Base-by-base conservation (phyloP, 768 basidiomycete species). In the Suillus subaureus region DNA sequence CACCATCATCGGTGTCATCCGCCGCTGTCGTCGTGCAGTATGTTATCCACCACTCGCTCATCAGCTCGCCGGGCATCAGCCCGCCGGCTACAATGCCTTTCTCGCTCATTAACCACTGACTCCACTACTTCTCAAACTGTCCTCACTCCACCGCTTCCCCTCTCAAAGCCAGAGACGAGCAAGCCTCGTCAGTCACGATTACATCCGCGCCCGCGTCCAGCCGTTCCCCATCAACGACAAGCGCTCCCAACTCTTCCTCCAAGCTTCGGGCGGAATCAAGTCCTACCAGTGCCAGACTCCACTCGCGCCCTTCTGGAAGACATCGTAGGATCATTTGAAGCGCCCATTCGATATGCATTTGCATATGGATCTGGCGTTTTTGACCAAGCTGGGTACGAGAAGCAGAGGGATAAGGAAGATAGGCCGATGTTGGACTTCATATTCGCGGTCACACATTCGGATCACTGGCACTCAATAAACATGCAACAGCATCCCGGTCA, bases 341-440 rank as follows among this genome's bases (percentile, higher is more conserved):
- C 94, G 0, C 96, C 96, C 12, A 92, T 98, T 58, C 89, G 96
- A 26, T 99, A 97, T 81, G 97, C 96, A 1, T 96, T 98, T 73
- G 97, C 97, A 0, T 99, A 99, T 74, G 97, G 97, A 15, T 94
- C 92, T 3, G 97, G 97, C 0, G 96, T 99, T 2, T 97, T 97
- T 70, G 88, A 93, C 72, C 97, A 99, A 78, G 89, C 90, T 63
- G 93, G 96, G 21, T 93, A 96, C 70, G 68, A 71, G 66, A 70
- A 69, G 35, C 70, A 69, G 57, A 72, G 73, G 26, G 71, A 71
- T 15, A 77, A 80, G 21, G 75, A 72, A 43, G 63, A 80, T 23
- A 73, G 78, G 51, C 96, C 96, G 0, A 93, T 99, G 92, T 85
- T 98, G 26, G 97, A 99, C 78, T 97, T 99, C 72, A 87, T 99